A percentile compares a stretch with the other conserved stretches of the same genome.
These are phyloP conservation scores for Sporisorium exsertum DNA, from an alignment of 1,284 basidiomycete species.

Conservation along the genomic window DNA sequence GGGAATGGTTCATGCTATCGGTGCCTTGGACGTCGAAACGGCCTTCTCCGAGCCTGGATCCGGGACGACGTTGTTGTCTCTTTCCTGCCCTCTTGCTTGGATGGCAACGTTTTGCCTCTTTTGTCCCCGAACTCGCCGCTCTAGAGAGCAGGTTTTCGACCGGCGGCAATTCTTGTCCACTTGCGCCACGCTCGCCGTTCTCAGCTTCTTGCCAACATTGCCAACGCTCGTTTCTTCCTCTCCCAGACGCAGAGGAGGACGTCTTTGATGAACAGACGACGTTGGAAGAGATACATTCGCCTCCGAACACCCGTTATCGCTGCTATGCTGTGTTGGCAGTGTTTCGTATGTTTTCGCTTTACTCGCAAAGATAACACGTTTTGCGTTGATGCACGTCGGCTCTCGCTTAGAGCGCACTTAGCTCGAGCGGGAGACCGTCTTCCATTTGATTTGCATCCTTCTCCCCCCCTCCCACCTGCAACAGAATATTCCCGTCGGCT, in stretches of 20 bases:
- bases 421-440: constrained; percentile 23
- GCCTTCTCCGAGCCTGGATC: neutral
- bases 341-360: neutral
- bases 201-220: neutral
- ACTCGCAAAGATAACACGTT: constrained; percentile 10
- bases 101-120: neutral
- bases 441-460: constrained; percentile 3
- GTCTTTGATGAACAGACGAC: too few relatives aligned
- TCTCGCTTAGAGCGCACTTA: constrained; percentile 19
- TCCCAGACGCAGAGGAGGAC: too few relatives aligned
- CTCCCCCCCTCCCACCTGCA: neutral
- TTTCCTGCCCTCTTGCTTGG: neutral
- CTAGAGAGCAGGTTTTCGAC: neutral
- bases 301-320: constrained; percentile 4
- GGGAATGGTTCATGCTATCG: too few relatives aligned
- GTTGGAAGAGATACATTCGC: neutral
- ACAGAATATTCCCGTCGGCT: neutral
- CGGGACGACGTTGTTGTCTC: neutral
- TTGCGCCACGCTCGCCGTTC: neutral
- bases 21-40: too few relatives aligned
- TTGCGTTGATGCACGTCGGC: constrained; percentile 7
- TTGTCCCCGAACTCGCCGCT: neutral
- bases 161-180: neutral
- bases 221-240: neutral
- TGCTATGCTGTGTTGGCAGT: neutral